Evolutionary conservation across 257 asterid genomes (phyloP).

Genomic region (Nicotiana sylvestris): DNA sequence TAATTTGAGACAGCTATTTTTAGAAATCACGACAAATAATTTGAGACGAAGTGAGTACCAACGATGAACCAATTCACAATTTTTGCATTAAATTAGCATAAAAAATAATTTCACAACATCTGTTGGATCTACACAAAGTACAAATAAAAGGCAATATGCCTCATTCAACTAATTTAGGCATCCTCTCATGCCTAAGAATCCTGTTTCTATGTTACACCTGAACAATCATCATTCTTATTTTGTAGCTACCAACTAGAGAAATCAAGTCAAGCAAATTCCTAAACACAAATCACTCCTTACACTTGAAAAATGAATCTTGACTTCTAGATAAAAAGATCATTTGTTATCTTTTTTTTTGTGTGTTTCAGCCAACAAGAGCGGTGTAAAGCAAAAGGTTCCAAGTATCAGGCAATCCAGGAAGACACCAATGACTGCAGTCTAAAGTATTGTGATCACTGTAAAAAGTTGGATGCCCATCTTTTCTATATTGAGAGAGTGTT

Average conservation of each 20-base stretch:
- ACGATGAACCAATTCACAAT: neutral
- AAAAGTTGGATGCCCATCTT: slow-evolving; percentile 71
- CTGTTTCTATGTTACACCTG: neutral
- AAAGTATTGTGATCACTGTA: slow-evolving; percentile 57
- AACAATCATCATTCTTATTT: neutral
- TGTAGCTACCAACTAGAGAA: neutral
- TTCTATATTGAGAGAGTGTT: slow-evolving; percentile 68
- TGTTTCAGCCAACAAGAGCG: slow-evolving; percentile 38
- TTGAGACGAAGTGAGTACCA: too few relatives aligned
- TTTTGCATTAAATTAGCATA: neutral
- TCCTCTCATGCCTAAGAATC: slow-evolving; percentile 31
- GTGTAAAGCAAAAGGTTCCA: slow-evolving; percentile 79
- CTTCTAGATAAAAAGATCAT: neutral
- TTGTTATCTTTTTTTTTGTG: too few relatives aligned
- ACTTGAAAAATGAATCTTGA: slow-evolving; percentile 12
- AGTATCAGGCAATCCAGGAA: slow-evolving; percentile 92
- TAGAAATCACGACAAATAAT: too few relatives aligned
- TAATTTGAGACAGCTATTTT: too few relatives aligned
- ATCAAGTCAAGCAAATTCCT: neutral
- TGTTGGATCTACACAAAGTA: neutral
- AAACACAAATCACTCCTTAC: slow-evolving; percentile 15
- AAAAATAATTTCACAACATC: neutral
- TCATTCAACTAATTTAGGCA: slow-evolving; percentile 17
- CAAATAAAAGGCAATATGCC: neutral
- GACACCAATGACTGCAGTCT: slow-evolving; percentile 99